These are phyloP conservation scores for Dissophora globulifera DNA, from an alignment of 192 early-diverging fungal genomes.

Conservation along the genomic window DNA sequence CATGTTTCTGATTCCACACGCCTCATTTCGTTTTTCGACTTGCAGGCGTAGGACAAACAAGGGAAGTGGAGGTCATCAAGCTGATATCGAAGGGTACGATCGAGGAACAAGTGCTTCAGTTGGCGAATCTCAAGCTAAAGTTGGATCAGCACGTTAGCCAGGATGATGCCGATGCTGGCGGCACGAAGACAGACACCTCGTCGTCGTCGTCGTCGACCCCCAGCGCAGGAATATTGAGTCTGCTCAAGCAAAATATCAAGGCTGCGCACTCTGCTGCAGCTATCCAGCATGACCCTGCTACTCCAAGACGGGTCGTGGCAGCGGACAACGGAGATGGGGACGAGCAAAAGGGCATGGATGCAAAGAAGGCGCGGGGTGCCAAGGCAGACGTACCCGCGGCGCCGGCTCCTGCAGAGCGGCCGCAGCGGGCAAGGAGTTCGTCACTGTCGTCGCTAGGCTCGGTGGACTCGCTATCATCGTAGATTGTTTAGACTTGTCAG, in stretches of 20 bases:
- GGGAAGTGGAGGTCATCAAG: slow-evolving; percentile 81
- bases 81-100: slow-evolving; percentile 74
- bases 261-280: slow-evolving; percentile 3
- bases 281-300: neutral
- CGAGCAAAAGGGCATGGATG: too few species aligned
- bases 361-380: too few species aligned
- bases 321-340: too few species aligned
- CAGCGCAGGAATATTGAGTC: slow-evolving; percentile 47
- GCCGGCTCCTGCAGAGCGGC: too few species aligned
- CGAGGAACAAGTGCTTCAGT: slow-evolving; percentile 73
- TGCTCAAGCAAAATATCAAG: slow-evolving; percentile 42
- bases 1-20: too few species aligned
- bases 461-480: too few species aligned
- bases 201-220: slow-evolving; percentile 42
- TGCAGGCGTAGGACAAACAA: slow-evolving; percentile 81
- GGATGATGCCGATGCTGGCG: slow-evolving; percentile 8
- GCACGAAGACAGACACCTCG: neutral
- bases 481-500: too few species aligned
- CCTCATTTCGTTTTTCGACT: too few species aligned
- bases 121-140: slow-evolving; percentile 70
- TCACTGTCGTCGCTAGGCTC: too few species aligned
- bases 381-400: too few species aligned
- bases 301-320: too few species aligned
- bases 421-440: too few species aligned
- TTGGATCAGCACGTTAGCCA: slow-evolving; percentile 62